Evolutionary conservation across 805 yeast species (phyloP).

Genomic region (Tetrapisispora namnaoensis): DNA sequence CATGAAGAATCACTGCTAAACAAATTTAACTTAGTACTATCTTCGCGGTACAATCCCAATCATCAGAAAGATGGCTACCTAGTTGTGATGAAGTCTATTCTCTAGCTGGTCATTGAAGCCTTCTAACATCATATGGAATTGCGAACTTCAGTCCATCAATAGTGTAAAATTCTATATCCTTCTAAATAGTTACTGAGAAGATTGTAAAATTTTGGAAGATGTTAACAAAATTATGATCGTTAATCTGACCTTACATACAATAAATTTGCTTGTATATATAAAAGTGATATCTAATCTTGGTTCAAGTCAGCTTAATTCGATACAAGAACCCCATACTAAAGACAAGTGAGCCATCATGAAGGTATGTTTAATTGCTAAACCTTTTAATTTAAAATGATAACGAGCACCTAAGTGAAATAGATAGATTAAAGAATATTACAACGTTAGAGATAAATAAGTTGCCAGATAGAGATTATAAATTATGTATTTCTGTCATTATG

Average conservation of each 20-base stretch:
- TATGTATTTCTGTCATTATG: too few relatives aligned
- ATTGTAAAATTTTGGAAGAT: constrained; percentile 1
- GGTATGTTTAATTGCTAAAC: constrained; percentile 25
- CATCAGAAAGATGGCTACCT: too few relatives aligned
- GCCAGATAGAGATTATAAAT: not conserved
- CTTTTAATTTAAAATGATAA: not conserved
- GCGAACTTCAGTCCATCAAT: not conserved
- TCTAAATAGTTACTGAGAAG: not conserved
- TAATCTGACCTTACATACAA: constrained; percentile 1
- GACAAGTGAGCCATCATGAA: constrained; percentile 33
- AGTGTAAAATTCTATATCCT: not conserved
- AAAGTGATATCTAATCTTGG: not conserved
- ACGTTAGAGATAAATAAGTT: not conserved
- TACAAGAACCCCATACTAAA: constrained; percentile 3
- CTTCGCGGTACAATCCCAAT: not conserved
- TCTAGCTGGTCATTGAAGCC: not conserved
- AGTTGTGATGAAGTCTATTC: too few relatives aligned
- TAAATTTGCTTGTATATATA: not conserved
- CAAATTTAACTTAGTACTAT: not conserved
- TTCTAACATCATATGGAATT: not conserved
- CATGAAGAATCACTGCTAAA: not conserved
- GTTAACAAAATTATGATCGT: constrained; percentile 1
- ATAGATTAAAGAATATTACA: not conserved
- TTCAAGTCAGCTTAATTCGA: not conserved
- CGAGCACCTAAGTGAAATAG: not conserved